phyloP scores from a whole-genome alignment of 1,284 basidiomycete genomes.

The Moesziomyces antarcticus region DNA sequence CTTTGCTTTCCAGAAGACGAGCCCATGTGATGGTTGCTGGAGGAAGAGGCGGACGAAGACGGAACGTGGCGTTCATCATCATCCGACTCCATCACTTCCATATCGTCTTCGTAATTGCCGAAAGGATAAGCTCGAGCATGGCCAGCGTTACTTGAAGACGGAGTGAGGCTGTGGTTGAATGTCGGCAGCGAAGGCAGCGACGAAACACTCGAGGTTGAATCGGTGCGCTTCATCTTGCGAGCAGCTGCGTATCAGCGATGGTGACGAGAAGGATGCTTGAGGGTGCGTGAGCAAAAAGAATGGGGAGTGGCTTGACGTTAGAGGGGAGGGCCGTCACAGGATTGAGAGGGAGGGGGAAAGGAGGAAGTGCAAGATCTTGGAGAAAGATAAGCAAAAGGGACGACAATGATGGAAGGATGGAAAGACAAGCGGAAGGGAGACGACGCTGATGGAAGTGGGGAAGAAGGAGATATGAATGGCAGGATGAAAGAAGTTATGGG shows the following conservation, averaged over 20 bases:
- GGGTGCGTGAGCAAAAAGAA: too few relatives aligned
- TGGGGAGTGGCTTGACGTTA: not conserved
- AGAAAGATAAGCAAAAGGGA: too few relatives aligned
- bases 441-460: slow-evolving; percentile 1
- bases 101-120: slow-evolving; percentile 16
- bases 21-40: slow-evolving; percentile 7
- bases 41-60: slow-evolving; percentile 13
- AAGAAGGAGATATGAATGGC: not conserved
- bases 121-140: slow-evolving; percentile 8
- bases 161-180: slow-evolving; percentile 21
- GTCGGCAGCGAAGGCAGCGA: slow-evolving; percentile 27
- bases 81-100: slow-evolving; percentile 32
- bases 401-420: too few relatives aligned
- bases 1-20: slow-evolving; percentile 7
- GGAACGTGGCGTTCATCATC: slow-evolving; percentile 21
- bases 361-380: too few relatives aligned
- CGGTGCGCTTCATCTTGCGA: slow-evolving; percentile 18
- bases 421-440: too few relatives aligned
- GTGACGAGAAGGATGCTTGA: too few relatives aligned
- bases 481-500: slow-evolving; percentile 1
- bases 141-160: slow-evolving; percentile 10
- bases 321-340: not conserved
- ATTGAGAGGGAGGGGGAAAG: too few relatives aligned
- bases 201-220: slow-evolving; percentile 18
- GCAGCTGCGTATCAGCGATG: not conserved